Evolutionary conservation across 345 rosid species (phyloP), one percentile per base, ranked within the genome.

Genomic region (Carallia brachiata): DNA sequence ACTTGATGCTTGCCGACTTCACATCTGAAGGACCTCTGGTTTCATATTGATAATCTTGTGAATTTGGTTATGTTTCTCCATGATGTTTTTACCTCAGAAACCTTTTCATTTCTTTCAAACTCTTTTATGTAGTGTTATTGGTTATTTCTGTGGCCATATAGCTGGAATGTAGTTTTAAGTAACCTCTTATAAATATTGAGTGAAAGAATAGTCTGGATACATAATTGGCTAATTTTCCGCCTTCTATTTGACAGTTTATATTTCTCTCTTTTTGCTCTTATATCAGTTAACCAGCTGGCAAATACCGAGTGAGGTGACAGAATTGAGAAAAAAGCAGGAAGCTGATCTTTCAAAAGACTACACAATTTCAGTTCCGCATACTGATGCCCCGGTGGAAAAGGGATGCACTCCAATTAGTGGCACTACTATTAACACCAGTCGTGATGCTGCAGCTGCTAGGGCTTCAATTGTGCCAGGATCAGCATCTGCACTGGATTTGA

Each of bases 261-360:
- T 50, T 19, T 17, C 32, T 58, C 6, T 70, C 19, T 70, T 75
- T 64, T 54, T 55, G 23, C n/a, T 71, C 58, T 39, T 53, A 53
- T 50, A 74, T 70, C 88, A 93, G 98, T 69, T 89, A 68, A 95
- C 92, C 82, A 92, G 99, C 83, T 95, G 99, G 99, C 98, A 92
- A 82, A 78, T 92, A 54, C 99, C 99, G 0, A 67, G 66, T 37
- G 99, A 95, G 74, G 93, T 95, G 79, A 73, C 84, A 67, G 96
- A 92, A 75, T 68, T 84, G 77, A 87, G 74, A 74, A 89, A 86
- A 77, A 88, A 87, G 77, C 85, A 71, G 65, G 97, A 88, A 69
- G 76, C 28, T 64, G 87, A 81, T 62, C 52, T 73, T 63, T 65
- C 76, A n/a, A 79, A 76, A 61, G 97, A 91, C 75, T 68, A 77